These are phyloP conservation scores for Hemisphaericaspora subhashii DNA, from an alignment of 1,139 yeast species.

Conservation along the genomic window DNA sequence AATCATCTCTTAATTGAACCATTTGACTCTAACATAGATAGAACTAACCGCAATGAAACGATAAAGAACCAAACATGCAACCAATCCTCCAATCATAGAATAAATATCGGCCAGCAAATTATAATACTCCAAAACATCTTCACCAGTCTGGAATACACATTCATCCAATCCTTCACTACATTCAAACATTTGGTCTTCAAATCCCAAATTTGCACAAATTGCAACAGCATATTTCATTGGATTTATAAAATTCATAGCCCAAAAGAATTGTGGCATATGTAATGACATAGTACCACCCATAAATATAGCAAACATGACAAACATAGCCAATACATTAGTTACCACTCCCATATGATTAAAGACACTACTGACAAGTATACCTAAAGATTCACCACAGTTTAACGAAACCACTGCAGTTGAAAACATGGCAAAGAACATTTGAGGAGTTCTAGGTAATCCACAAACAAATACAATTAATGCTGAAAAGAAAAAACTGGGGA, in stretches of 20 bases:
- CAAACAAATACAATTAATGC: conserved; percentile 65
- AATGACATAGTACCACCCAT: conserved; percentile 90
- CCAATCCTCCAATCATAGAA: conserved; percentile 36
- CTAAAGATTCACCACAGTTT: conserved; percentile 81
- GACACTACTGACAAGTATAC: conserved; percentile 73
- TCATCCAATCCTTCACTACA: conserved; percentile 24
- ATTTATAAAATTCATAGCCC: conserved; percentile 68
- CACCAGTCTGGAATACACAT: conserved; percentile 38
- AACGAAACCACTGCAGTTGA: conserved; percentile 55
- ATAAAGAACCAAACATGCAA: conserved; percentile 36
- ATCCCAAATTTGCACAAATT: conserved; percentile 42
- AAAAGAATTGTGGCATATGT: conserved; percentile 66
- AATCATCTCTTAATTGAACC: conserved; percentile 10
- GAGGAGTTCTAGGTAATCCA: conserved; percentile 71
- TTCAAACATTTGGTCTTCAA: conserved; percentile 30
- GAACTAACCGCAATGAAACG: conserved; percentile 30
- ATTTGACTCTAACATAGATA: conserved; percentile 29
- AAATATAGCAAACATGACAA: conserved; percentile 67
- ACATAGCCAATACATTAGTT: conserved; percentile 63
- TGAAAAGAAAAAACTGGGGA: conserved; percentile 60
- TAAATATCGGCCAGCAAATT: conserved; percentile 30
- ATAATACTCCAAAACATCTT: conserved; percentile 35
- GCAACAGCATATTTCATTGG: conserved; percentile 74
- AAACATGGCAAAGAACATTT: conserved; percentile 66
- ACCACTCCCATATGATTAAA: conserved; percentile 80